Evolutionary conservation across 2,329 filamentous ascomycete species (phyloP).

Genomic region (Podosphaera fusca): DNA sequence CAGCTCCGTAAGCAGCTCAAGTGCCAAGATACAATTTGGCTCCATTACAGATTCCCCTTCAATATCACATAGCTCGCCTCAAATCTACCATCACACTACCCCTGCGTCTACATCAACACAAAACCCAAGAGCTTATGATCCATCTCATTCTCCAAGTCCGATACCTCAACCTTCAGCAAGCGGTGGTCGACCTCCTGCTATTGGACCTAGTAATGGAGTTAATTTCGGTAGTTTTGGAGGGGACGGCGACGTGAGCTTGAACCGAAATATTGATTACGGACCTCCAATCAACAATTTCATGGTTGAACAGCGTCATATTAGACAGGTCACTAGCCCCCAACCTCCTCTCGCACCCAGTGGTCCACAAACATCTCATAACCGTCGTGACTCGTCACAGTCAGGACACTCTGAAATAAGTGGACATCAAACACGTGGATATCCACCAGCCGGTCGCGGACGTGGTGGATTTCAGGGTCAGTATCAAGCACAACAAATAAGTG

Average conservation of each 20-base stretch:
- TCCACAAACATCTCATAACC: conserved; percentile 48
- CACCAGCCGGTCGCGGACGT: conserved; percentile 17
- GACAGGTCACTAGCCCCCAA: conserved; percentile 39
- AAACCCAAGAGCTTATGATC: conserved; percentile 58
- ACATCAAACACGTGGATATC: conserved; percentile 23
- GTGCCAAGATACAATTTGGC: conserved; percentile 57
- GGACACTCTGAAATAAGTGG: conserved; percentile 50
- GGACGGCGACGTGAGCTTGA: conserved; percentile 52
- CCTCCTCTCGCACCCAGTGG: conserved; percentile 35
- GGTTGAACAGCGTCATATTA: conserved; percentile 37
- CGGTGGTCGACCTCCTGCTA: conserved; percentile 57
- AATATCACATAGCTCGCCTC: conserved; percentile 43
- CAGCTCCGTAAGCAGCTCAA: conserved; percentile 35
- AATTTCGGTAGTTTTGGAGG: conserved; percentile 64
- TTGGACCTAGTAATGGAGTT: conserved; percentile 44
- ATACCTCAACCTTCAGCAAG: conserved; percentile 55
- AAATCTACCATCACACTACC: conserved; percentile 21
- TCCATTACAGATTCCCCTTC: conserved; percentile 46
- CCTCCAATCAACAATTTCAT: not conserved
- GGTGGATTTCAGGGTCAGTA: conserved; percentile 28
- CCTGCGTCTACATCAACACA: conserved; percentile 40
- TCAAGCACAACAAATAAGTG: conserved; percentile 25
- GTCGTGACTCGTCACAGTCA: conserved; percentile 71
- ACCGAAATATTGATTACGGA: not conserved
- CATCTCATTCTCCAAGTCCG: conserved; percentile 71